Percentiles rank a stretch among this genome's conserved stretches.
Evolutionary conservation across 225 moss, liverwort and hornwort species (phyloP).

Genomic region (Neckera pumila): DNA sequence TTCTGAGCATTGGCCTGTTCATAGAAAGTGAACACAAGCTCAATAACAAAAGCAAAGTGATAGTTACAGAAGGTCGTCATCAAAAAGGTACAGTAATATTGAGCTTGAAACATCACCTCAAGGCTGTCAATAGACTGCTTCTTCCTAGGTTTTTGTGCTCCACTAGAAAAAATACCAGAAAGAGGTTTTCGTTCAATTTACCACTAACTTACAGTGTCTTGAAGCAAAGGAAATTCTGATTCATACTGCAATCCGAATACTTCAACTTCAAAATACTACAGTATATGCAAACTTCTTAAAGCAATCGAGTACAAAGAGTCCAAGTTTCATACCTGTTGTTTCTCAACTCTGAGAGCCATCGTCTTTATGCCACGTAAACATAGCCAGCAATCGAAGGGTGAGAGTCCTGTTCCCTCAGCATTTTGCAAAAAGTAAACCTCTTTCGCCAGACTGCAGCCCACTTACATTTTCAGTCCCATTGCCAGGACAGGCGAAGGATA

Average conservation of each 20-base stretch:
- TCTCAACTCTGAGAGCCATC: slow-evolving; percentile 88
- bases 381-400: slow-evolving; percentile 95
- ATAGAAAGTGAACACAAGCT: slow-evolving; percentile 1
- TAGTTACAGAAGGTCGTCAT: background rate
- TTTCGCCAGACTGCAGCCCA: slow-evolving; percentile 36
- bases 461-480: background rate
- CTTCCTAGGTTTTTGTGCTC: background rate
- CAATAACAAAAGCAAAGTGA: background rate
- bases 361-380: slow-evolving; percentile 88
- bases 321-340: slow-evolving; percentile 52
- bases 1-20: slow-evolving; percentile 72
- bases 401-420: slow-evolving; percentile 37
- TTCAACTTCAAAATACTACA: background rate
- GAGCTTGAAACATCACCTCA: background rate
- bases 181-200: background rate
- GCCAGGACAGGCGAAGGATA: background rate
- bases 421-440: slow-evolving; percentile 7
- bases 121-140: background rate
- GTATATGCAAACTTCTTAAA: background rate
- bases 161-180: background rate
- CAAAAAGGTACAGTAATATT: background rate
- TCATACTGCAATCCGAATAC: background rate
- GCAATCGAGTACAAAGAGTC: background rate
- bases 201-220: background rate
- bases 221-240: background rate